These are phyloP conservation scores for Geotrichum klebahnii DNA, from an alignment of 1,139 yeast species.

Conservation along the genomic window DNA sequence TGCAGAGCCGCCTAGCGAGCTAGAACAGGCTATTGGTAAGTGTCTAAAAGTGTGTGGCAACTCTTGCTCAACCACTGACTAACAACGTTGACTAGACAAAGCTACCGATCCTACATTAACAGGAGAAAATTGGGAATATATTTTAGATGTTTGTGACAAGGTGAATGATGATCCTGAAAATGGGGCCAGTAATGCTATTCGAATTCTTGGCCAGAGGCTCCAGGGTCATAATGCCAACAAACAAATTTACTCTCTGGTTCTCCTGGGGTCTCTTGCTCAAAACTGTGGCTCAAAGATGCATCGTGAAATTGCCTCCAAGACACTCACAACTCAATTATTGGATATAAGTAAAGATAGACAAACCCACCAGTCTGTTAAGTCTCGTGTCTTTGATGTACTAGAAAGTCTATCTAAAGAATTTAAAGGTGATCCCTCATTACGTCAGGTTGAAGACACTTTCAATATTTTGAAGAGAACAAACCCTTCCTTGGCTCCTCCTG, in stretches of 20 bases:
- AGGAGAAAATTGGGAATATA: conserved; percentile 79
- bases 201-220: conserved; percentile 51
- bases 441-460: conserved; percentile 61
- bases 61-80: conserved; percentile 1
- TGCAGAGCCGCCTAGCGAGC: conserved; percentile 25
- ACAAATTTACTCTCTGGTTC: conserved; percentile 64
- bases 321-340: conserved; percentile 57
- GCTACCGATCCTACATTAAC: conserved; percentile 88
- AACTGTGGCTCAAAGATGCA: conserved; percentile 89
- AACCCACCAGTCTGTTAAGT: conserved; percentile 66
- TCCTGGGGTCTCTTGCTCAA: conserved; percentile 76
- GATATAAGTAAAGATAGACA: conserved; percentile 53
- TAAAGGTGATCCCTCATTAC: conserved; percentile 67
- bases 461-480: conserved; percentile 33
- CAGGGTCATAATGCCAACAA: conserved; percentile 72
- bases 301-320: conserved; percentile 70
- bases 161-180: conserved; percentile 71
- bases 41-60: background rate
- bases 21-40: conserved; percentile 12
- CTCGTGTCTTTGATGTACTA: conserved; percentile 61
- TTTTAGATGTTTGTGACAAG: conserved; percentile 77
- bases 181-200: conserved; percentile 52
- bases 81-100: conserved; percentile 38
- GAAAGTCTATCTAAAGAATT: conserved; percentile 58
- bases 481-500: conserved; percentile 45